These are phyloP conservation scores for Ampelocalamus luodianensis DNA, from an alignment of 176 grass and related monocot genomes.

Conservation along the genomic window DNA sequence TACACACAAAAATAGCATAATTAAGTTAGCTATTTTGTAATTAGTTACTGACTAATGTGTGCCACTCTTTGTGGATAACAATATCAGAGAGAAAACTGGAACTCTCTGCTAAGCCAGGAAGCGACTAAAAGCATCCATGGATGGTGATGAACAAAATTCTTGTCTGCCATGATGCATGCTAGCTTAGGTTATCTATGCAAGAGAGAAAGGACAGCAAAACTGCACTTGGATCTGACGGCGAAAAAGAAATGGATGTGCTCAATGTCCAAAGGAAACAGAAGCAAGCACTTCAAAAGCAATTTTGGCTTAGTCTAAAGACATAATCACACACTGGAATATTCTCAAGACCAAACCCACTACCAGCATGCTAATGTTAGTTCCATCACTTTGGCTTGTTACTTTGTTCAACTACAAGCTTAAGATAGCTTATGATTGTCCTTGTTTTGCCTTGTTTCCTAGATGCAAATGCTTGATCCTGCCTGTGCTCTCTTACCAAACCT, in stretches of 20 bases:
- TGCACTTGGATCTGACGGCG: neutral
- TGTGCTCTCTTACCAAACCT: neutral
- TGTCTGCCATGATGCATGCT: constrained; percentile 22
- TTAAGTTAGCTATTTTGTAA: neutral
- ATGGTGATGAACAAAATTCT: constrained; percentile 28
- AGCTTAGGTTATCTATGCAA: constrained; percentile 7
- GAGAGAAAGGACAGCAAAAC: constrained; percentile 17
- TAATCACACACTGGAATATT: constrained; percentile 52
- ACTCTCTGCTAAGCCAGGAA: neutral
- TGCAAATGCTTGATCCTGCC: constrained; percentile 22
- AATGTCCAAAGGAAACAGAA: constrained; percentile 31
- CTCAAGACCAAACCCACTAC: constrained; percentile 48
- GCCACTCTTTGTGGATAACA: neutral
- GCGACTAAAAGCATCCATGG: neutral
- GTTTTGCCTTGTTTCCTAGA: neutral
- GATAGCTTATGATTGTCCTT: constrained; percentile 28
- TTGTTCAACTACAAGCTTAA: constrained; percentile 31
- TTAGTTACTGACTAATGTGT: neutral
- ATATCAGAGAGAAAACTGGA: neutral
- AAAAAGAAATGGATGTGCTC: constrained; percentile 19
- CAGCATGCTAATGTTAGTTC: constrained; percentile 25
- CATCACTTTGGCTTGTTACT: constrained; percentile 31
- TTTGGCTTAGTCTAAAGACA: constrained; percentile 35
- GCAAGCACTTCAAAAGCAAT: constrained; percentile 35
- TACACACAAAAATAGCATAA: neutral